Base-by-base conservation (phyloP, 805 yeast genomes). In the Kluyveromyces siamensis region DNA sequence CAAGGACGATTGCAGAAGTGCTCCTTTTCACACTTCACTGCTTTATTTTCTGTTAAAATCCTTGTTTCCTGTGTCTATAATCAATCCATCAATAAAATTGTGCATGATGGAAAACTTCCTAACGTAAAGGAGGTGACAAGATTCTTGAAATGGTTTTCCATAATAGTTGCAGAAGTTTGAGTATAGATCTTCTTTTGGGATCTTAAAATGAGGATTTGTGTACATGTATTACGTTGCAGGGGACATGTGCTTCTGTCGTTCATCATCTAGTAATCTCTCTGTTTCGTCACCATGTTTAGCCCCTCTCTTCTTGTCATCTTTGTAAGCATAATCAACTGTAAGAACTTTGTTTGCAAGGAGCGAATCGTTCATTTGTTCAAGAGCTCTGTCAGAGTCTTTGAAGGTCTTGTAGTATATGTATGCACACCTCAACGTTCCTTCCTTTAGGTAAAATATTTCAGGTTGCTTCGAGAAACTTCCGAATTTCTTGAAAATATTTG, bases 201-300 rank as follows among this genome's bases (percentile, higher is more conserved):
- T 21, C 25, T 21, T 21, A 21, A 21, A 21, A 6, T 6, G 25
- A 4, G 25, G 25, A 30, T 30, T 30, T 30, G 14, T 30, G 14
- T 13, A 30, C 11, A 13, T 30, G 2, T 13, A 30, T 30, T 13
- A 7, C 8, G 35, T 7, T 30, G 35, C 3, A 11, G 3, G 14
- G 14, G 37, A 68, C 67, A 55, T 76, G 70, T 55, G 67, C 68
- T 56, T 72, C 71, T 2, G 88, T 89, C 45, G 21, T 55, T 77
- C 80, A 37, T 69, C 71, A 10, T 91, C 90, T 48, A 89, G 71
- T 47, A 75, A 53, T 55, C 96, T 72, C 61, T 90, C 96, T 0
- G 80, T 79, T 37, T 73, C 75, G 56, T 84, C 90, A n/a, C 96
- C 96, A 57, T 87, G 95, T 44, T 76, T 73, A 17, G 79, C 79